Conservation (phyloP, 768 basidiomycete genomes). For the Auriscalpium vulgare region DNA sequence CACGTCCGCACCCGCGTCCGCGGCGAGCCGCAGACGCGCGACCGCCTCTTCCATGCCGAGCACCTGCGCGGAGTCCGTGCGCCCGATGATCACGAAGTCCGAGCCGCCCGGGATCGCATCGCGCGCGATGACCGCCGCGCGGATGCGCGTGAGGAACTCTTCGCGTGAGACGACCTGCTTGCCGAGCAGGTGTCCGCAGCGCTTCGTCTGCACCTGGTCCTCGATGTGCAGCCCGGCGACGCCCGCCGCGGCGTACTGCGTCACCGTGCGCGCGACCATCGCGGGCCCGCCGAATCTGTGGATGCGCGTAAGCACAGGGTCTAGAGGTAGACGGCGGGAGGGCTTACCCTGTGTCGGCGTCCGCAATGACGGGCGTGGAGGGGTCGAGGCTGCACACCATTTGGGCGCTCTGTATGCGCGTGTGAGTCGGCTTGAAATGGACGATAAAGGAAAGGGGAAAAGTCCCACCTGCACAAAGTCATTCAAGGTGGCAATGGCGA, state of each 20-base stretch:
- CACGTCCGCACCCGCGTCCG: slow-evolving; percentile 69
- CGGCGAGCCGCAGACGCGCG: slow-evolving; percentile 56
- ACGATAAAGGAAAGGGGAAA: slow-evolving; percentile 2
- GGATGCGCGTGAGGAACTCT: slow-evolving; percentile 66
- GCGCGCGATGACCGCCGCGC: slow-evolving; percentile 70
- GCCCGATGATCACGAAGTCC: slow-evolving; percentile 71
- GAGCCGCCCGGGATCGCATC: slow-evolving; percentile 69
- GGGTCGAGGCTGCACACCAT: slow-evolving; percentile 66
- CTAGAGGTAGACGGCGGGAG: neutral
- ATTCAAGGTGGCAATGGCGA: slow-evolving; percentile 71
- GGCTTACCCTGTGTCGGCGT: slow-evolving; percentile 68
- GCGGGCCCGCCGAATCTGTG: slow-evolving; percentile 60
- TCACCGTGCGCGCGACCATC: slow-evolving; percentile 69
- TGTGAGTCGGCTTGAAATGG: neutral
- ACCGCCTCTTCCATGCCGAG: slow-evolving; percentile 75
- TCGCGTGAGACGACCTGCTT: slow-evolving; percentile 79
- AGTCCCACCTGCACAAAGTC: slow-evolving; percentile 54
- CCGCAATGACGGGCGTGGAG: slow-evolving; percentile 64
- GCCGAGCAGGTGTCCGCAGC: slow-evolving; percentile 72
- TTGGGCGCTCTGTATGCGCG: slow-evolving; percentile 40
- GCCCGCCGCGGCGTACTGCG: slow-evolving; percentile 60
- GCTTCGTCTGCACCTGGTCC: slow-evolving; percentile 77
- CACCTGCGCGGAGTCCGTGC: slow-evolving; percentile 73
- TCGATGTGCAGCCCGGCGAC: slow-evolving; percentile 75
- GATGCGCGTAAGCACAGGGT: neutral